These are phyloP conservation scores for Claviceps purpurea DNA, from an alignment of 2,329 filamentous ascomycete genomes.

Conservation along the genomic window DNA sequence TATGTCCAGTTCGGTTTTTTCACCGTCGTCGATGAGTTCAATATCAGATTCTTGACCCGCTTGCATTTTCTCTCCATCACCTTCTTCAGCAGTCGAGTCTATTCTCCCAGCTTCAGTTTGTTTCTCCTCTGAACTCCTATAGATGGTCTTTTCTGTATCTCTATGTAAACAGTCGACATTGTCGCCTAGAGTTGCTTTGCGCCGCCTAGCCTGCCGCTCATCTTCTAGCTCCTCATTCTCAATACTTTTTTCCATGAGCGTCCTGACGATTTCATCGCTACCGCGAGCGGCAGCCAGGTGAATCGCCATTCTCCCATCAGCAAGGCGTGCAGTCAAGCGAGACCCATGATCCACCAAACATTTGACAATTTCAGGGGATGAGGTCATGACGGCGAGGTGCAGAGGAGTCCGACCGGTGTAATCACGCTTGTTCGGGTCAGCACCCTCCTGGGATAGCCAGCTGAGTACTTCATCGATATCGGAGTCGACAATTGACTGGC, in stretches of 20 bases:
- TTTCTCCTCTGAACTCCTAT: background rate
- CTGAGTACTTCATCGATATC: constrained; percentile 57
- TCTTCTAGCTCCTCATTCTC: constrained; percentile 58
- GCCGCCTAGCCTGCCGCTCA: constrained; percentile 38
- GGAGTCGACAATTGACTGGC: constrained; percentile 66
- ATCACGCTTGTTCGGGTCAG: constrained; percentile 61
- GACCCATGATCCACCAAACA: constrained; percentile 59
- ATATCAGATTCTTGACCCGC: constrained; percentile 23
- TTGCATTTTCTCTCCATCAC: constrained; percentile 7
- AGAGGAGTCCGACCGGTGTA: constrained; percentile 68
- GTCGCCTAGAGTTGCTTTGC: constrained; percentile 18
- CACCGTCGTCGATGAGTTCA: constrained; percentile 32
- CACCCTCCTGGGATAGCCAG: constrained; percentile 54
- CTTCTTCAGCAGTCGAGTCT: background rate
- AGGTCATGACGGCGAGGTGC: constrained; percentile 59
- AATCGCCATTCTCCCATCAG: constrained; percentile 70
- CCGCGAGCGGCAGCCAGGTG: constrained; percentile 67
- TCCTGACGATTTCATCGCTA: constrained; percentile 52
- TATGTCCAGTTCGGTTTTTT: constrained; percentile 37
- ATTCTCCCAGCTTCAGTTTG: background rate
- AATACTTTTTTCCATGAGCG: constrained; percentile 60
- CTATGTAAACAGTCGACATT: constrained; percentile 10
- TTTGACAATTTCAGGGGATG: constrained; percentile 56
- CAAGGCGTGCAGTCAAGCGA: constrained; percentile 58
- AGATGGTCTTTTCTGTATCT: background rate